These are phyloP conservation scores for Trametes cubensis DNA, from an alignment of 768 basidiomycete genomes.

Conservation along the genomic window DNA sequence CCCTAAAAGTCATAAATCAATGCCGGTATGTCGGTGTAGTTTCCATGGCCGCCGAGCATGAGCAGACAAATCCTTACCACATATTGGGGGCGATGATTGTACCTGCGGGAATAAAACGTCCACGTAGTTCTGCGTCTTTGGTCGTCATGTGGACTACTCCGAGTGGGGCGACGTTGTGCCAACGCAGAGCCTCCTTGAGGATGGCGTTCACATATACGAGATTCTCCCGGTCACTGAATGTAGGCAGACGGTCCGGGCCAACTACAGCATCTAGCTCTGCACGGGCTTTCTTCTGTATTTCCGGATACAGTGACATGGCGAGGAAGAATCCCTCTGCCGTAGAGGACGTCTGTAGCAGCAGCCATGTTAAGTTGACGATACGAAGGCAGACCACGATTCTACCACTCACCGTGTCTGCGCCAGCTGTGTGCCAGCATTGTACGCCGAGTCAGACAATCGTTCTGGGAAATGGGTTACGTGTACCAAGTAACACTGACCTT, in stretches of 20 bases:
- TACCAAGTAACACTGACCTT: background rate
- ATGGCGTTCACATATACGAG: slow-evolving; percentile 17
- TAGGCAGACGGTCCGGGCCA: slow-evolving; percentile 19
- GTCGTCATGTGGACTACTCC: slow-evolving; percentile 32
- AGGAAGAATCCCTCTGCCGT: slow-evolving; percentile 32
- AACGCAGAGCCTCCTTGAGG: slow-evolving; percentile 18
- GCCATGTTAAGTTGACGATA: background rate
- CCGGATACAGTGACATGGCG: slow-evolving; percentile 33
- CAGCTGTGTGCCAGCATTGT: too few relatives aligned
- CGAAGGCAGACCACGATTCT: background rate
- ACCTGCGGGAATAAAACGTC: slow-evolving; percentile 29
- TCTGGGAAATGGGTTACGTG: too few relatives aligned
- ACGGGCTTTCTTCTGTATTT: slow-evolving; percentile 23
- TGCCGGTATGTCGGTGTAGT: too few relatives aligned
- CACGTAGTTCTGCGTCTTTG: slow-evolving; percentile 26
- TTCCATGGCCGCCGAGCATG: too few relatives aligned
- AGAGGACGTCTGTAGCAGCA: slow-evolving; percentile 27
- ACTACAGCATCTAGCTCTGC: slow-evolving; percentile 18
- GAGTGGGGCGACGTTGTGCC: slow-evolving; percentile 20
- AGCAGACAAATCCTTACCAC: slow-evolving; percentile 20
- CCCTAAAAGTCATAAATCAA: background rate
- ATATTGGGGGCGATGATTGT: slow-evolving; percentile 29
- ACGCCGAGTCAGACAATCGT: too few relatives aligned
- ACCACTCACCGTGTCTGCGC: slow-evolving; percentile 22
- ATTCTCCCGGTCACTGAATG: slow-evolving; percentile 2